phyloP scores from a whole-genome alignment of 2,329 filamentous ascomycete genomes.

The Beauveria scarabaeidicola region DNA sequence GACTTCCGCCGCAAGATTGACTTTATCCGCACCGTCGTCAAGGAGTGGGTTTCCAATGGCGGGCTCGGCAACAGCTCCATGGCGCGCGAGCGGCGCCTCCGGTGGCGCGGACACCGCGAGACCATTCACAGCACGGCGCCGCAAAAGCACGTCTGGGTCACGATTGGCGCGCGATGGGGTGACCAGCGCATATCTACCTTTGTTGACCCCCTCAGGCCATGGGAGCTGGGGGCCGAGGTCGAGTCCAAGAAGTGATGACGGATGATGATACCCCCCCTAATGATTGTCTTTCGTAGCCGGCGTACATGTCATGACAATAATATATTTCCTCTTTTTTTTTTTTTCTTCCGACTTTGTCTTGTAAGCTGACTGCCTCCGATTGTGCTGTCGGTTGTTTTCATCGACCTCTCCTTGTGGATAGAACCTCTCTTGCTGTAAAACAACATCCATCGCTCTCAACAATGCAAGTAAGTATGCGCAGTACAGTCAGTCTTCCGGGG shows the following conservation, averaged over 20 bases:
- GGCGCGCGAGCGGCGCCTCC: constrained; percentile 42
- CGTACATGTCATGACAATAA: constrained; percentile 7
- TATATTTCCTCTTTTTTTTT: constrained; percentile 15
- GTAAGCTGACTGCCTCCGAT: no score
- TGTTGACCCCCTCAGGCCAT: constrained; percentile 46
- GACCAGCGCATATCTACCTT: constrained; percentile 47
- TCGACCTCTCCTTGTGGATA: no score
- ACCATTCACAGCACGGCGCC: constrained; percentile 40
- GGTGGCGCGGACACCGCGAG: constrained; percentile 53
- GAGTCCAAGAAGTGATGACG: constrained; percentile 26
- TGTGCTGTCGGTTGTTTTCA: no score
- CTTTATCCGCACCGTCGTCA: constrained; percentile 60
- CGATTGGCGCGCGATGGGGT: constrained; percentile 54
- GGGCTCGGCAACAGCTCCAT: constrained; percentile 62
- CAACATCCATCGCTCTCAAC: no score
- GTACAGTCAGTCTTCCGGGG: no score
- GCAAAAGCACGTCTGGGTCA: constrained; percentile 60
- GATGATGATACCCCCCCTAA: constrained; percentile 5
- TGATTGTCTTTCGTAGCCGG: constrained; percentile 5
- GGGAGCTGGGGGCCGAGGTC: constrained; percentile 46
- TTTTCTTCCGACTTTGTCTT: background rate
- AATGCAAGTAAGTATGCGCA: no score
- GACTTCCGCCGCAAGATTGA: constrained; percentile 65
- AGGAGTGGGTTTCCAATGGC: constrained; percentile 62
- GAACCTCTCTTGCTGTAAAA: no score